Base-by-base conservation (phyloP, 1,284 basidiomycete species). In the Papiliotrema fonsecae region DNA sequence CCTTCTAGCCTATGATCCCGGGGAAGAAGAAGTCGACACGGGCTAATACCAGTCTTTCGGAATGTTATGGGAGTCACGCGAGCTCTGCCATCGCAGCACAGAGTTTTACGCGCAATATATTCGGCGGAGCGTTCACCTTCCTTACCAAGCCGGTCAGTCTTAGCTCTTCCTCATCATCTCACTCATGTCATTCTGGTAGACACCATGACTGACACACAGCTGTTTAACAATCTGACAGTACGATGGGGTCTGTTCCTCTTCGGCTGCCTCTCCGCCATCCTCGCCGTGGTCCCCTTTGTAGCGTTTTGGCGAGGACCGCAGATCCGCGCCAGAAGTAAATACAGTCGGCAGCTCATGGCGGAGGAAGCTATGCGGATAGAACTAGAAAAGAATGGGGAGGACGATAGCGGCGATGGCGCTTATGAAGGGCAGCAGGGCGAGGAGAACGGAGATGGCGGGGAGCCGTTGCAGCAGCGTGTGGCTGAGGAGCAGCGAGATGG, bases 201-300 rank as follows among this genome's bases (percentile, higher is more conserved):
- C 3, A 18, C 4, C n/a, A 11, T 2, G 22, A 37, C 19, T 38
- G 6, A 28, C 14, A 25, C 11, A 16, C 37, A 58, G 57, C 53
- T 61, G 57, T 60, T 55, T 32, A 44, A 50, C 18, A 50, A 42
- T 16, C 47, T 62, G 18, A 60, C 60, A 1, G 52, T 54, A 13
- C 52, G 55, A 19, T 62, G 60, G 57, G 56, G 50, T 7, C 41
- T 49, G 4, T 55, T 57, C 47, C 43, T 53, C 3, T 56, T 55
- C 43, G 57, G 54, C 26, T 53, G 55, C 24, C 45, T 61, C 5
- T 56, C 54, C 3, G 34, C 50, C 13, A 19, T 59, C 19, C 56
- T 72, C 2, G 58, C 67, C 1, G 44, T 60, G 2, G 62, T 72
- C 13, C 71, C 71, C 2, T 71, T 71, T 37, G 50, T 67, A 1